Evolutionary conservation across 176 grass and related monocot species (phyloP), one percentile per base, ranked within the genome.

Genomic region (Carex kokanica): DNA sequence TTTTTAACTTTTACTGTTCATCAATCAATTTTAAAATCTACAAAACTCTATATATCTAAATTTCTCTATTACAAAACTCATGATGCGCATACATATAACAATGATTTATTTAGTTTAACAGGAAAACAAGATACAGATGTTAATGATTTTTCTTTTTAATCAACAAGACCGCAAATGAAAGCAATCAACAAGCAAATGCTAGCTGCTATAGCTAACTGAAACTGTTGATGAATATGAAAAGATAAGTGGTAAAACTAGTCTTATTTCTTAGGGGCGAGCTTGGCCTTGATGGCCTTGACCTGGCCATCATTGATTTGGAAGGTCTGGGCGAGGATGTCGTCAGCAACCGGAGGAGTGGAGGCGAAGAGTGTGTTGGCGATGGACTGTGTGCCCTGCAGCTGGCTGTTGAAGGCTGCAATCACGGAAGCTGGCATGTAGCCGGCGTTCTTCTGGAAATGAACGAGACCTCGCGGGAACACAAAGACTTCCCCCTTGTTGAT

Each of bases 371-470:
- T 86, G 59, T 8, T 1, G 65, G 94, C 89, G 12, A 97, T 88
- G 64, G 31, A 61, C 9, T 91, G 89, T 3, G 91, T 97, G 52
- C 94, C 94, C 49, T 89, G 91, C 20, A 93, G 75, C 86, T 97
- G 94, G 89, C 91, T 93, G 72, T 93, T 93, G 89, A 97, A 97
- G 16, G 21, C 94, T 11, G 91, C 84, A 16, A 97, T 34, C 75
- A 93, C 91, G 0, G 88, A 75, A 78, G 94, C 91, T 0, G 91
- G 61, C 12, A 43, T 20, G 8, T 85, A 0, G 0, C 88, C 94
- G 4, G 73, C 70, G 51, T 97, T 97, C 91, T 91, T 92, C 89
- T 97, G 89, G 86, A 93, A 97, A 78, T 93, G 94, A 3, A 91
- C 89, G 32, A 97, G 89, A 0, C 94, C 88, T 0, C 88, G 82